Conservation (phyloP, 2,329 filamentous ascomycete species). For the Fusarium chuoi region DNA sequence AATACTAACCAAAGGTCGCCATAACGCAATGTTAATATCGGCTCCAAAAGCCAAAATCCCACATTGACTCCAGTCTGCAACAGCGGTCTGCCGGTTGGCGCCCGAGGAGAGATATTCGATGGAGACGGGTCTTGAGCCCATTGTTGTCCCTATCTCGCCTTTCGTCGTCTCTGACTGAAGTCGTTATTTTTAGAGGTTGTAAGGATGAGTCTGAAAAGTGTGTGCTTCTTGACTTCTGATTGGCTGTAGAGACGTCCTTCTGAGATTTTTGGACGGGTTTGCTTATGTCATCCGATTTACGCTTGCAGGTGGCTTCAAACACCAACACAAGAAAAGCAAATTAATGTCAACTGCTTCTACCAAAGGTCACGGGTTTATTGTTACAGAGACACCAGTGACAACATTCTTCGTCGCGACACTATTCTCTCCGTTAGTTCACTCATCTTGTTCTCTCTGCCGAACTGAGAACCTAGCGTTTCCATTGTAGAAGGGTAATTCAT, state of each 20-base stretch:
- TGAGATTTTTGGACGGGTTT: constrained; percentile 29
- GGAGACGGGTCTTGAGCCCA: constrained; percentile 45
- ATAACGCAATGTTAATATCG: constrained; percentile 88
- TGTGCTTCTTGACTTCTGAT: constrained; percentile 49
- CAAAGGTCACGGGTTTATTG: background rate
- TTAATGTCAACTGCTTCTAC: background rate
- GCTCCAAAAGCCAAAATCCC: constrained; percentile 88
- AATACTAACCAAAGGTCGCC: constrained; percentile 77
- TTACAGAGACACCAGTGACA: constrained; percentile 1
- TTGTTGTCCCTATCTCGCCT: constrained; percentile 42
- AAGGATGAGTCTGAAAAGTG: constrained; percentile 50
- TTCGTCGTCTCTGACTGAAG: constrained; percentile 4
- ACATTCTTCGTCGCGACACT: background rate
- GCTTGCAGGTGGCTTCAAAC: constrained; percentile 21
- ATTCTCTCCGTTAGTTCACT: background rate
- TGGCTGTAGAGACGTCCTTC: constrained; percentile 44
- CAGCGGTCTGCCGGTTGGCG: constrained; percentile 88
- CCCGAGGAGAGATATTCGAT: constrained; percentile 76
- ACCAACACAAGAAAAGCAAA: constrained; percentile 35
- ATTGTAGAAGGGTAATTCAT: background rate
- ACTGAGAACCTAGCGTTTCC: background rate
- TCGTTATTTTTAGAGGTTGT: constrained; percentile 18
- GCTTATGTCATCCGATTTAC: constrained; percentile 42
- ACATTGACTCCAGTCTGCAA: constrained; percentile 85
- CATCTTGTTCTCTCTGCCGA: background rate